Percentiles rank a stretch among this genome's conserved stretches.
Evolutionary conservation across 768 basidiomycete genomes (phyloP).

Genomic region (Clathrus columnatus): DNA sequence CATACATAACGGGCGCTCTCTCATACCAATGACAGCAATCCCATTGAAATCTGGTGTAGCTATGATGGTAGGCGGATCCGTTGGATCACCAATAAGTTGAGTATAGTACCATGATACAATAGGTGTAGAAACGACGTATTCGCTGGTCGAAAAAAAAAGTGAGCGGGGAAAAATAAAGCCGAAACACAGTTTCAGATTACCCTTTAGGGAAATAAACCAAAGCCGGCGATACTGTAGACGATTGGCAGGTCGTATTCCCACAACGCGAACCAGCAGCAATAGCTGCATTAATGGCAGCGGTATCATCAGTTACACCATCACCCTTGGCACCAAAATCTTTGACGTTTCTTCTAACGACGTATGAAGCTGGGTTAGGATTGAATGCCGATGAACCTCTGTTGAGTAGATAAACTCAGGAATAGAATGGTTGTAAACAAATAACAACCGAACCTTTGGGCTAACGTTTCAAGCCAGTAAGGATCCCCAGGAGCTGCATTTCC

Average conservation of each 20-base stretch:
- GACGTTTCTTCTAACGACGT: constrained; percentile 72
- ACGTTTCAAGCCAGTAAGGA: constrained; percentile 7
- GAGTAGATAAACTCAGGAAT: not conserved
- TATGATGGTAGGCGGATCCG: constrained; percentile 24
- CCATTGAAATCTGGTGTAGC: constrained; percentile 25
- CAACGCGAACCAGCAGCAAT: constrained; percentile 60
- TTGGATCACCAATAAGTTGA: constrained; percentile 27
- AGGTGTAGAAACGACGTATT: constrained; percentile 22
- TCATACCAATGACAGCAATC: constrained; percentile 25
- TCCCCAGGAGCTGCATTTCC: constrained; percentile 3
- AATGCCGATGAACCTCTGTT: constrained; percentile 47
- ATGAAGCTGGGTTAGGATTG: constrained; percentile 44
- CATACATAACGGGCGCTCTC: not conserved
- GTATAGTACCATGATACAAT: constrained; percentile 25
- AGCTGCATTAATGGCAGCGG: constrained; percentile 63
- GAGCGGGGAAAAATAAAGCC: not conserved
- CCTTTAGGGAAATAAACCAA: constrained; percentile 72
- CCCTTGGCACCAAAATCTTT: constrained; percentile 47
- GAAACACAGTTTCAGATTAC: constrained; percentile 31
- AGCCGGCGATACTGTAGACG: constrained; percentile 43
- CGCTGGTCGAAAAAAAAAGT: constrained; percentile 14
- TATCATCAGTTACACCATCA: constrained; percentile 67
- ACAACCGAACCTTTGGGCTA: not conserved
- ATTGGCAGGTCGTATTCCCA: constrained; percentile 33
- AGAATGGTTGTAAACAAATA: not conserved